Percentiles rank a stretch among this genome's conserved stretches.
These are phyloP conservation scores for Xylaria intraflava DNA, from an alignment of 495 filamentous ascomycete genomes.

Conservation along the genomic window DNA sequence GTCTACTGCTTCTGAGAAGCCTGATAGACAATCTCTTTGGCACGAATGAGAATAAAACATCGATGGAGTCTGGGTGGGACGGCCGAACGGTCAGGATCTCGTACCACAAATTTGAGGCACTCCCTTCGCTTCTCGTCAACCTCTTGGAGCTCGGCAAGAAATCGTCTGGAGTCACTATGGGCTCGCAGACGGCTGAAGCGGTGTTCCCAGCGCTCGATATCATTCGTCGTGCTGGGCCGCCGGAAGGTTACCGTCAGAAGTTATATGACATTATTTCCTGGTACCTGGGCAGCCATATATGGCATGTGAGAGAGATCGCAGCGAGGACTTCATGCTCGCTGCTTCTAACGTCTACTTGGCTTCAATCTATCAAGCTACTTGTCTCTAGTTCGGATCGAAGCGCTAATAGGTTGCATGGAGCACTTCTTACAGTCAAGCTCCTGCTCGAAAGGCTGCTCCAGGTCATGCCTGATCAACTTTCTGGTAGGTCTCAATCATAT, in stretches of 20 bases:
- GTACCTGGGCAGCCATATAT: slow-evolving; percentile 66
- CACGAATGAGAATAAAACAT: slow-evolving; percentile 49
- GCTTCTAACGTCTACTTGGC: slow-evolving; percentile 46
- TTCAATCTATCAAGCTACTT: slow-evolving; percentile 42
- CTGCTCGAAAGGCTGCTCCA: slow-evolving; percentile 43
- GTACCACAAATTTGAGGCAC: slow-evolving; percentile 64
- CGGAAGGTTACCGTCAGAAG: slow-evolving; percentile 36
- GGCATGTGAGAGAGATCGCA: slow-evolving; percentile 87
- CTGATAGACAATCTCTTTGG: slow-evolving; percentile 71
- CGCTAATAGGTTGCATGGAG: slow-evolving; percentile 58
- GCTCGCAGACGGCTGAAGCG: slow-evolving; percentile 53
- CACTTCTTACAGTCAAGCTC: slow-evolving; percentile 51
- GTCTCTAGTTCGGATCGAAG: slow-evolving; percentile 30
- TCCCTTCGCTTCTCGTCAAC: slow-evolving; percentile 59
- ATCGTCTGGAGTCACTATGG: slow-evolving; percentile 29
- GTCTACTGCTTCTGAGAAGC: slow-evolving; percentile 79
- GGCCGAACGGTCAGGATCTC: slow-evolving; percentile 47
- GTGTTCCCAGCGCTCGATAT: slow-evolving; percentile 87
- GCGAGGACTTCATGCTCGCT: slow-evolving; percentile 72
- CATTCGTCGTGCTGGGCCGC: slow-evolving; percentile 57
- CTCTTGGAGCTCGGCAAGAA: slow-evolving; percentile 50
- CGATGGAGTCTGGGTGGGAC: slow-evolving; percentile 46
- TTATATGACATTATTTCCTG: slow-evolving; percentile 44
- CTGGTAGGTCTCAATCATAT: slow-evolving; percentile 17
- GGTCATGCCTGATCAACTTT: slow-evolving; percentile 28